A percentile compares a stretch with the other conserved stretches of the same genome.
Evolutionary conservation across 1,139 yeast species (phyloP).

Genomic region (Yamadazyma kanchanaburiensis): DNA sequence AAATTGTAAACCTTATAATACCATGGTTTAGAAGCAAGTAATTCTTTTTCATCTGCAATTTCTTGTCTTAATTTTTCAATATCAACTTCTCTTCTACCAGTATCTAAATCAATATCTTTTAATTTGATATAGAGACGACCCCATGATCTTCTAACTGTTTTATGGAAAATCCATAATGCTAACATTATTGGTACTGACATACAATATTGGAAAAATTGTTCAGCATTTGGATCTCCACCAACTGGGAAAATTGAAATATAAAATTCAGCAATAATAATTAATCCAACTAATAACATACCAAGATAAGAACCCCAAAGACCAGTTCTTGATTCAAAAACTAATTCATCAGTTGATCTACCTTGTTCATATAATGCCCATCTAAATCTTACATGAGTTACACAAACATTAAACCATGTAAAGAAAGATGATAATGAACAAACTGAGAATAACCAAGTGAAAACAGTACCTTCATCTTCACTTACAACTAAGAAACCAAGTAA

Average conservation of each 20-base stretch:
- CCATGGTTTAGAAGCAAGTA: slow-evolving; percentile 23
- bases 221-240: slow-evolving; percentile 18
- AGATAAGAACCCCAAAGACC: slow-evolving; percentile 47
- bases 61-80: slow-evolving; percentile 44
- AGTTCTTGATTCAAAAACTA: slow-evolving; percentile 45
- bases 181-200: slow-evolving; percentile 38
- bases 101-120: slow-evolving; percentile 45
- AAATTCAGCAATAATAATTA: slow-evolving; percentile 45
- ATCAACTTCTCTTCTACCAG: slow-evolving; percentile 48
- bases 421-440: slow-evolving; percentile 61
- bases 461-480: slow-evolving; percentile 40
- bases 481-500: slow-evolving; percentile 61
- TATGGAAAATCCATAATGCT: slow-evolving; percentile 27
- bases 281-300: slow-evolving; percentile 37
- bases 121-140: slow-evolving; percentile 26
- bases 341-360: slow-evolving; percentile 41
- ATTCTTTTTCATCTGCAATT: slow-evolving; percentile 39
- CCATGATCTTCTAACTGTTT: slow-evolving; percentile 27
- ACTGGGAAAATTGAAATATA: slow-evolving; percentile 48
- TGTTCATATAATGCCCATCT: slow-evolving; percentile 33
- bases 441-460: slow-evolving; percentile 66
- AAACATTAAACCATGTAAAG: slow-evolving; percentile 49
- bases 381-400: slow-evolving; percentile 37
- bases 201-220: slow-evolving; percentile 15
- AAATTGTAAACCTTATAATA: slow-evolving; percentile 31